A percentile compares a stretch with the other conserved stretches of the same genome.
These are phyloP conservation scores for Penicillium digitatum DNA, from an alignment of 2,329 filamentous ascomycete genomes.

Conservation along the genomic window DNA sequence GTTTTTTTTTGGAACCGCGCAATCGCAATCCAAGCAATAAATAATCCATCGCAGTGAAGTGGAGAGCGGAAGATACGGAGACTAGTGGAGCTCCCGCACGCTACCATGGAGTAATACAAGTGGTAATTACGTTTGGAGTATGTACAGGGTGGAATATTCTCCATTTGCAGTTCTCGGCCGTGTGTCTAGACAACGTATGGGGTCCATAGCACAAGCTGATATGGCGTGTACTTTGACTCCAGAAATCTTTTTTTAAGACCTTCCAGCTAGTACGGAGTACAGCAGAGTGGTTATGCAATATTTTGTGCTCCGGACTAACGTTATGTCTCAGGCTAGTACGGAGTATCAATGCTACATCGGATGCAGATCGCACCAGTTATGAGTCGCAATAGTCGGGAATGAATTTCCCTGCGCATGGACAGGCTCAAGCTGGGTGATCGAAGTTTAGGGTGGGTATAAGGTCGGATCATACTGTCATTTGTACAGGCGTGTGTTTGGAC, in stretches of 20 bases:
- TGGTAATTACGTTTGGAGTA: neutral
- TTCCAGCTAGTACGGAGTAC: neutral
- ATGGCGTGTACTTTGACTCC: neutral
- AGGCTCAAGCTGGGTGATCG: conserved; percentile 12
- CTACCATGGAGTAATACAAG: neutral
- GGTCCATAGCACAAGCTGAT: conserved; percentile 1
- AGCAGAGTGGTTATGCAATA: too few relatives aligned
- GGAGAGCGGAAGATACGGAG: neutral
- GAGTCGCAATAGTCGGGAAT: neutral
- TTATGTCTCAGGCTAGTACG: neutral
- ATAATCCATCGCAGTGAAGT: neutral
- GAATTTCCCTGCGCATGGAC: neutral
- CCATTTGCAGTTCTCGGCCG: neutral
- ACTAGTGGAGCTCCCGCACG: neutral
- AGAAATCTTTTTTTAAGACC: neutral
- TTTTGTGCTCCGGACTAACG: neutral
- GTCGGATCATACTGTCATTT: conserved; percentile 9
- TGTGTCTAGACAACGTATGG: neutral
- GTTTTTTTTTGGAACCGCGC: neutral
- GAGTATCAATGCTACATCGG: neutral
- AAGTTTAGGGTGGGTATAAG: conserved; percentile 3
- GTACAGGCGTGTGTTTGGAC: conserved; percentile 2
- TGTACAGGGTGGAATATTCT: too few relatives aligned
- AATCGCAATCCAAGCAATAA: neutral
- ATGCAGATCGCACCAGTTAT: neutral